These are phyloP conservation scores for Cladosporium sp. DNA, from an alignment of 2,329 filamentous ascomycete species.

Conservation along the genomic window DNA sequence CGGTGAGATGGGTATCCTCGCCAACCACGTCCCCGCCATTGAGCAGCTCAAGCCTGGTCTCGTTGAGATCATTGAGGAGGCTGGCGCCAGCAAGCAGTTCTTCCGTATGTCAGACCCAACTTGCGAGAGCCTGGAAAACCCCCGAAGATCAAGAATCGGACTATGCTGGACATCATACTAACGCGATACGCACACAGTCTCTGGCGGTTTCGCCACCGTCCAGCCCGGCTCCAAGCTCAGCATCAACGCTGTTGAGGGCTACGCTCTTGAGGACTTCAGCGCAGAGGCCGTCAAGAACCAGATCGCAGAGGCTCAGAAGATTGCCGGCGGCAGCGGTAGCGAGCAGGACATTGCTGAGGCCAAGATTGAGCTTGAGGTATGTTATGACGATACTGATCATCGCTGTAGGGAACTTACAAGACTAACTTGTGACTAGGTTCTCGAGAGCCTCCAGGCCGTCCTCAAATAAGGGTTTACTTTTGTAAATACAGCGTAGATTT, in stretches of 20 bases:
- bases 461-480: constrained; percentile 61
- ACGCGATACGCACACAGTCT: constrained; percentile 55
- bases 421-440: constrained; percentile 52
- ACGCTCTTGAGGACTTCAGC: constrained; percentile 93
- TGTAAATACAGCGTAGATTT: constrained; percentile 15
- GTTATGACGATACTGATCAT: constrained; percentile 20
- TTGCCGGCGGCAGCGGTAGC: constrained; percentile 82
- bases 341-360: constrained; percentile 98
- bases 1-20: constrained; percentile 98
- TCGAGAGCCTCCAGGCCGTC: constrained; percentile 76
- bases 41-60: constrained; percentile 98
- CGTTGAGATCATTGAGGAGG: constrained; percentile 93
- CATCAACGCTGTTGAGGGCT: constrained; percentile 98
- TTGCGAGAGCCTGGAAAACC: constrained; percentile 1
- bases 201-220: constrained; percentile 93
- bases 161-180: constrained; percentile 7
- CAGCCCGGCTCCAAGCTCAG: constrained; percentile 92
- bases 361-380: constrained; percentile 97
- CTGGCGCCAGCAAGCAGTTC: constrained; percentile 86
- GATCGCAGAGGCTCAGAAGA: constrained; percentile 93
- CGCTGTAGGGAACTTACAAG: neutral
- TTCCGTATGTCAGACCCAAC: constrained; percentile 68
- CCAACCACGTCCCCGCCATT: constrained; percentile 97
- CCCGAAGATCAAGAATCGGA: neutral
- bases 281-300: constrained; percentile 79